Evolutionary conservation across 2,329 filamentous ascomycete genomes (phyloP).

Genomic region (Dendrostoma leiphaemia): DNA sequence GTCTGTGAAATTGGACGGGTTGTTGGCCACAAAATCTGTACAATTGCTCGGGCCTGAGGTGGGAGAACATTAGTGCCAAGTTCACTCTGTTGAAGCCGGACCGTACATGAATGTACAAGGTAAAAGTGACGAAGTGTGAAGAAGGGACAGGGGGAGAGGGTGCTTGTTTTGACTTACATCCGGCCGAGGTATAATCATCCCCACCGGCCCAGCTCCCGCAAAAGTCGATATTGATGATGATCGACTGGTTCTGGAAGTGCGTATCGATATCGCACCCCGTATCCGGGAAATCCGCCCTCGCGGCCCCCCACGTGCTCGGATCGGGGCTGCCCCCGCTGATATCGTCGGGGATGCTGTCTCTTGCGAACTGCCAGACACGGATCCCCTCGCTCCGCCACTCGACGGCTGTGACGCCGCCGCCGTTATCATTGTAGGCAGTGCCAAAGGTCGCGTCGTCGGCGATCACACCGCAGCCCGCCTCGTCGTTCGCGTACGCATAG

Average conservation of each 20-base stretch:
- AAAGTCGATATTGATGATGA: conserved; percentile 64
- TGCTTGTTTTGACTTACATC: conserved; percentile 32
- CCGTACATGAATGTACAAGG: not conserved
- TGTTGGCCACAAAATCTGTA: conserved; percentile 54
- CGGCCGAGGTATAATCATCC: conserved; percentile 42
- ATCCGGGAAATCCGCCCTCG: conserved; percentile 63
- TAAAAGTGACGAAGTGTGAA: not conserved
- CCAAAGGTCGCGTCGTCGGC: conserved; percentile 46
- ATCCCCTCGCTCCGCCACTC: conserved; percentile 62
- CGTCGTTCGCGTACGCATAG: conserved; percentile 47
- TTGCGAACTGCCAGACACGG: conserved; percentile 59
- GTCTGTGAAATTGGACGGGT: conserved; percentile 52
- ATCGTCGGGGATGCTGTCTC: conserved; percentile 47
- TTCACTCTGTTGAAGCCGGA: not conserved
- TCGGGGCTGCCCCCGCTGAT: conserved; percentile 53
- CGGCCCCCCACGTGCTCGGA: conserved; percentile 59
- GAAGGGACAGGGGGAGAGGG: not conserved
- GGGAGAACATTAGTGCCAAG: not conserved
- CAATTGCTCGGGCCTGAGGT: conserved; percentile 52
- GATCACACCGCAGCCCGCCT: conserved; percentile 57
- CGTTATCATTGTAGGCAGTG: conserved; percentile 46
- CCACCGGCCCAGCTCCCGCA: conserved; percentile 55
- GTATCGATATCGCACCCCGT: conserved; percentile 58
- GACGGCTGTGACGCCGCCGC: conserved; percentile 59
- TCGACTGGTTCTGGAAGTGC: conserved; percentile 65